Base-by-base conservation (phyloP, 164 flowering plant species). In the Nymphaea thermarum region DNA sequence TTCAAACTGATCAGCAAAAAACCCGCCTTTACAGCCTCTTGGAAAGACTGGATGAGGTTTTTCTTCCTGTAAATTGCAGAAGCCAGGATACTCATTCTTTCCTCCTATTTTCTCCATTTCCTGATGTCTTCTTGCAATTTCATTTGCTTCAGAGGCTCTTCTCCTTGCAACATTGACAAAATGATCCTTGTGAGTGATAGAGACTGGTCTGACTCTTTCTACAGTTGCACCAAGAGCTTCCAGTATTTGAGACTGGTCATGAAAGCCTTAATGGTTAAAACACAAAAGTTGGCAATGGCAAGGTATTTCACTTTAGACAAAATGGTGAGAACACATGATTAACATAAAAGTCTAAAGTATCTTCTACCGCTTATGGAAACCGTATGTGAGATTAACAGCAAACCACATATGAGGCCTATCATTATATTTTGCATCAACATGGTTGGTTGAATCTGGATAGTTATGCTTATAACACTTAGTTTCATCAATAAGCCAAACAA, bases 151-250 rank as follows among this genome's bases (percentile, higher is more conserved):
- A 25, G 53, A 5, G 55, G 99, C 98, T 44, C 96, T 81, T 78
- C 93, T 83, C 77, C 88, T 82, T 57, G 99, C 98, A 72, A 90
- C 71, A 72, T 95, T 91, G 68, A 95, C 97, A 77, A 70, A 95
- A 75, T 95, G 98, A 72, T 92, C 94, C 81, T 67, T 82, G 70
- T 95, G 99, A 10, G 97, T 84, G 57, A 95, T 95, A 69, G 99
- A 92, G 66, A 95, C 97, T 8, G 98, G 98, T 69, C 97, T 82
- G 43, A 95, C 98, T 75, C 97, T 87, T 76, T 95, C 98, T 66
- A 95, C 97, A 17, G 91, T 90, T 62, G 99, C 98, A 72, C 99
- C 96, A 70, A 95, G 94, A 69, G 96, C 98, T 84, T 92, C 96
- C 47, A 95, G 77, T 69, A 87, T 90, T 85, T 90, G 96, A 75